Evolutionary conservation across 768 basidiomycete species (phyloP).

Genomic region (Lactarius sanguifluus): DNA sequence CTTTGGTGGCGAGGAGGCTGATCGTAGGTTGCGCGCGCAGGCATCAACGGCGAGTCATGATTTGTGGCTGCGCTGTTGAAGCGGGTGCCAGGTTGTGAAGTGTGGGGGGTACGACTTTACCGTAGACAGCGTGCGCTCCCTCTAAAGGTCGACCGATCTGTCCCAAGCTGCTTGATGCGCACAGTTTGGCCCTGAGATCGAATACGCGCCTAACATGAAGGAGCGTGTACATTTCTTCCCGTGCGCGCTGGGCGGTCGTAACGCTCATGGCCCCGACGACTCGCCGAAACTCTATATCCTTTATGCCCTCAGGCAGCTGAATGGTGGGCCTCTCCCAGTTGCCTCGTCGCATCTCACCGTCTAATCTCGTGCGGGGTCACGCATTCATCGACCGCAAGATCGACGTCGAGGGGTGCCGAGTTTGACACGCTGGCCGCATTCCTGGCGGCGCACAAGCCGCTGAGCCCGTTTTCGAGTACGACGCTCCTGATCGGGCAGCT

Average conservation of each 20-base stretch:
- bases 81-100: constrained; percentile 40
- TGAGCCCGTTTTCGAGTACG: neutral
- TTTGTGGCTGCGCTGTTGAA: constrained; percentile 49
- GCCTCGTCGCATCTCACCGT: constrained; percentile 28
- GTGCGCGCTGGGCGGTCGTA: too few relatives aligned
- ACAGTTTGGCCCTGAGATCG: constrained; percentile 33
- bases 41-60: constrained; percentile 46
- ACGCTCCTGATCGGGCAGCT: constrained; percentile 67
- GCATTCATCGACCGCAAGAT: constrained; percentile 68
- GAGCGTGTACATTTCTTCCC: too few relatives aligned
- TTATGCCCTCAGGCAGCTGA: too few relatives aligned
- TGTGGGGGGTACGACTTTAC: constrained; percentile 45
- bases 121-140: constrained; percentile 36
- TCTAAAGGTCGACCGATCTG: too few relatives aligned
- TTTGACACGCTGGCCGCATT: constrained; percentile 56
- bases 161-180: too few relatives aligned
- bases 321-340: too few relatives aligned
- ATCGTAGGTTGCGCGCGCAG: constrained; percentile 33
- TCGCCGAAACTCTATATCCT: too few relatives aligned
- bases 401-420: constrained; percentile 67
- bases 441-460: constrained; percentile 38
- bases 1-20: neutral
- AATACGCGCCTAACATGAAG: too few relatives aligned
- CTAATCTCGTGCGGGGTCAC: constrained; percentile 41
- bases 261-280: too few relatives aligned